Conservation (phyloP, 768 basidiomycete species). For the Tulasnella calospora region DNA sequence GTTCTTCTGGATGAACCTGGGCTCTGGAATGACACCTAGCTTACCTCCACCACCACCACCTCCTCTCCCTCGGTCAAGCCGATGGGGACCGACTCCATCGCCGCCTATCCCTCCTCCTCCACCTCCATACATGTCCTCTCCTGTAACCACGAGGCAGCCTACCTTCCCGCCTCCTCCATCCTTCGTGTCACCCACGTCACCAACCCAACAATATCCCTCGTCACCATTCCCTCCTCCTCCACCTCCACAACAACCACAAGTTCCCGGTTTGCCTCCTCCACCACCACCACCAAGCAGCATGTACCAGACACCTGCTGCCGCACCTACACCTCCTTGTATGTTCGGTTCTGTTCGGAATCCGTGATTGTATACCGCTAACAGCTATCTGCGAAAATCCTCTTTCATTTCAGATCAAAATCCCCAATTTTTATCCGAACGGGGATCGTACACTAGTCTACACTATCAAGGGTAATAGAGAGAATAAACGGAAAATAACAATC, state of each 20-base stretch:
- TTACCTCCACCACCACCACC: slow-evolving; percentile 31
- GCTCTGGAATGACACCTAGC: slow-evolving; percentile 29
- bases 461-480: no score
- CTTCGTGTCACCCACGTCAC: background rate
- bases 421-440: no score
- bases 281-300: slow-evolving; percentile 4
- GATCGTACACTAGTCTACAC: no score
- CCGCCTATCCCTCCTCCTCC: slow-evolving; percentile 7
- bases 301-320: slow-evolving; percentile 24
- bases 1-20: slow-evolving; percentile 52
- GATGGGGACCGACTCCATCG: background rate
- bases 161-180: slow-evolving; percentile 9
- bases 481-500: no score
- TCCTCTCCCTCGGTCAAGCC: slow-evolving; percentile 3
- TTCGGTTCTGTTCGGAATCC: no score
- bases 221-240: slow-evolving; percentile 15
- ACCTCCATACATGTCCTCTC: slow-evolving; percentile 9
- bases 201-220: background rate
- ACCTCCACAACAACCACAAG: slow-evolving; percentile 23
- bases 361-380: no score
- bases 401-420: no score
- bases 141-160: background rate
- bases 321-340: slow-evolving; percentile 35
- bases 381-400: no score
- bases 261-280: background rate